Base-by-base conservation (phyloP, 306 rosid species). In the Dryas drummondii region DNA sequence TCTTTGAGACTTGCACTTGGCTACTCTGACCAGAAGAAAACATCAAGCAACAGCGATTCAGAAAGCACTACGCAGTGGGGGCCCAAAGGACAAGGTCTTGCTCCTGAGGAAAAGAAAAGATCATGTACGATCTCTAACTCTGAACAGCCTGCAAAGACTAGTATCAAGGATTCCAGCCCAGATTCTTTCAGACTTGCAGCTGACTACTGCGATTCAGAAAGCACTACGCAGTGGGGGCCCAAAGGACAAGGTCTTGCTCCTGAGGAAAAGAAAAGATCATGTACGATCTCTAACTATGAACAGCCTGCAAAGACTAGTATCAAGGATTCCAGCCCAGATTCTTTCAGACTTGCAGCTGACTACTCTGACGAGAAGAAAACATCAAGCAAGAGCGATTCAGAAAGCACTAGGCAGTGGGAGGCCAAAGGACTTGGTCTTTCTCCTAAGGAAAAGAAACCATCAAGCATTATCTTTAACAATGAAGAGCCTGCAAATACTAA, bases 261-360 rank as follows among this genome's bases (percentile, higher is more conserved):
- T 16, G 59, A n/a, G 17, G 59, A 54, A n/a, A 54, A 54, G 7
- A 22, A 54, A 16, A 16, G 9, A 5, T 54, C 59, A 54, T n/a
- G 59, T 16, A 2, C 17, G 22, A 54, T n/a, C 52, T 49, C 13
- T 9, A 54, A 54, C 22, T 15, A 16, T 9, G 17, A 67, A 55
- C 85, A 80, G 75, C 71, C 50, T 53, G 76, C 74, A 46, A 67
- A 63, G 26, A 65, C 46, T 9, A 54, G 59, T 42, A 22, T 51
- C 70, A 40, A 63, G 68, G 60, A 11, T 68, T 59, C 44, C 59
- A 54, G 22, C 22, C 16, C 59, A 4, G 59, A 54, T 54, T 54
- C 26, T 54, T n/a, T n/a, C 19, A 15, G 59, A n/a, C 9, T 5
- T 54, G 19, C 59, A 54, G 64, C 72, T 77, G 81, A 55, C 69